A percentile compares a stretch with the other conserved stretches of the same genome.
Evolutionary conservation across 345 rosid genomes (phyloP).

Genomic region (Acer negundo): DNA sequence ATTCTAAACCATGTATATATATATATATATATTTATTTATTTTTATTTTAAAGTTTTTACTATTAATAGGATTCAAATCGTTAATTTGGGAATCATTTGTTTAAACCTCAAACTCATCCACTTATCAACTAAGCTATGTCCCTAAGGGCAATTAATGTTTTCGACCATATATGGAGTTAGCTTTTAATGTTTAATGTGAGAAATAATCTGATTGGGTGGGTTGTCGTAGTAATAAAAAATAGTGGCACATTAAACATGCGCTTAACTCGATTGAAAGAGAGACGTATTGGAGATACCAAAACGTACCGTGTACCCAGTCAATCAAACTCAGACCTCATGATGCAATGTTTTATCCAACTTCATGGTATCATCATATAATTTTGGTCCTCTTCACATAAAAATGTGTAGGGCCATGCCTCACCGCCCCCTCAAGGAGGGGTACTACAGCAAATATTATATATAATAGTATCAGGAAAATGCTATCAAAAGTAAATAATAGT

Average conservation of each 20-base stretch:
- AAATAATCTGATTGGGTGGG: background rate
- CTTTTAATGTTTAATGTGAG: background rate
- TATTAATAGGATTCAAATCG: too few relatives aligned
- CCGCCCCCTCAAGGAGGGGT: too few relatives aligned
- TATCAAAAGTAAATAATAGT: too few relatives aligned
- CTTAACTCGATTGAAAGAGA: background rate
- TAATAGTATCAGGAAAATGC: too few relatives aligned
- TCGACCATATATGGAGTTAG: background rate
- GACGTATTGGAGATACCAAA: background rate
- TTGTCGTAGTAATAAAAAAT: background rate
- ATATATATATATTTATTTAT: too few relatives aligned
- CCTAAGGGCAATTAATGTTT: background rate
- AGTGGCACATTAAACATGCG: background rate
- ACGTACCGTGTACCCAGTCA: background rate
- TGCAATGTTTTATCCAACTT: background rate
- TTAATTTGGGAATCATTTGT: too few relatives aligned
- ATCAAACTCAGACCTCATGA: background rate
- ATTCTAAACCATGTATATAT: too few relatives aligned
- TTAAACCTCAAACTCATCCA: too few relatives aligned
- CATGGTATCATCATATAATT: background rate
- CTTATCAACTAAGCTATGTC: too few relatives aligned
- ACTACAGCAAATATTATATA: too few relatives aligned
- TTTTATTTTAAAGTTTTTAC: too few relatives aligned
- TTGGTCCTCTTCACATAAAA: background rate
- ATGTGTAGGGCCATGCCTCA: too few relatives aligned